A percentile compares a stretch with the other conserved stretches of the same genome.
Evolutionary conservation across 2,329 filamentous ascomycete genomes (phyloP).

Genomic region (Colletotrichum falcatum): DNA sequence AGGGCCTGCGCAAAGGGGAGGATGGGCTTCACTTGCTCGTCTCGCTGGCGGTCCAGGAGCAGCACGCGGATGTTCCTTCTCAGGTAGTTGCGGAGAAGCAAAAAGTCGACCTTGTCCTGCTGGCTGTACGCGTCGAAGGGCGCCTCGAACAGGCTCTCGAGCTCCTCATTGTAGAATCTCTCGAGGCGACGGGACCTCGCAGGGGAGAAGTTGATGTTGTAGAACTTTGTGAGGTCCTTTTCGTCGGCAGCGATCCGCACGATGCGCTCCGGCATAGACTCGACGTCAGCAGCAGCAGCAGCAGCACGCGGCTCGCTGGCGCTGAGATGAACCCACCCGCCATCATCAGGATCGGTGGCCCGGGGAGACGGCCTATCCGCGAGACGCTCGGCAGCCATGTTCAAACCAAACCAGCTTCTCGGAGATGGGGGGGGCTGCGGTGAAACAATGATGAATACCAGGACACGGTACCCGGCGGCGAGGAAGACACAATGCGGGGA

Average conservation of each 20-base stretch:
- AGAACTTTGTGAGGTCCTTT: constrained; percentile 60
- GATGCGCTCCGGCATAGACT: constrained; percentile 57
- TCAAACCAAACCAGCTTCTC: neutral
- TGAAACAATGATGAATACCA: neutral
- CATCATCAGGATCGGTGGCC: neutral
- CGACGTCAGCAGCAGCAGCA: constrained; percentile 10
- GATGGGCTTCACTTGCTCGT: constrained; percentile 53
- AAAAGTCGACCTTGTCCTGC: constrained; percentile 60
- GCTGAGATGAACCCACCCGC: constrained; percentile 26
- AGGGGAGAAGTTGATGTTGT: constrained; percentile 60
- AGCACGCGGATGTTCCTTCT: constrained; percentile 44
- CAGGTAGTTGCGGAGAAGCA: constrained; percentile 63
- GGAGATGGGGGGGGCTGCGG: neutral
- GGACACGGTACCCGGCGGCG: neutral
- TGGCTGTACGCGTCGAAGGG: constrained; percentile 50
- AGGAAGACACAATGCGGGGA: constrained; percentile 15
- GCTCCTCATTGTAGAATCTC: constrained; percentile 56
- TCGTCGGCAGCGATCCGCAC: constrained; percentile 59
- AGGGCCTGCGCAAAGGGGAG: constrained; percentile 59
- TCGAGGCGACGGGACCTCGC: constrained; percentile 54
- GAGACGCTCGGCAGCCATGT: constrained; percentile 11
- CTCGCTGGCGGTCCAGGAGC: constrained; percentile 49
- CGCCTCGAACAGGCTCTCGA: constrained; percentile 47
- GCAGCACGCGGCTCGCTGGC: neutral
- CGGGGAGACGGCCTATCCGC: constrained; percentile 1